Evolutionary conservation across 371 early-diverging fungal species (phyloP).

Genomic region (Circinella minor): DNA sequence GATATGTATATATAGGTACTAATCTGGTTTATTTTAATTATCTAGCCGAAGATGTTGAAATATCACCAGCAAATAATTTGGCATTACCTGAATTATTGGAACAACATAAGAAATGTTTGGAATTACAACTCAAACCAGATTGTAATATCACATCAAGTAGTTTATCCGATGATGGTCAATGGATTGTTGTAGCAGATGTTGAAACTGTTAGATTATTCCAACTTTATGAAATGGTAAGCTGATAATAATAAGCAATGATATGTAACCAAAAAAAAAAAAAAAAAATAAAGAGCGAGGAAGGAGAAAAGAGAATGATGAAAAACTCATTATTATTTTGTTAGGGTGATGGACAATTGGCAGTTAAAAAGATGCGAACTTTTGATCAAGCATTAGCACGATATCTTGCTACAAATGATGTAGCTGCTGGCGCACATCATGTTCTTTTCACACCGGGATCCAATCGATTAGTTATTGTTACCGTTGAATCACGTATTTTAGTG

Average conservation of each 20-base stretch:
- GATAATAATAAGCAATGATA: too few relatives aligned
- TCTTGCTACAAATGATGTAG: constrained; percentile 32
- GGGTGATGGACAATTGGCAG: constrained; percentile 42
- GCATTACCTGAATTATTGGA: constrained; percentile 43
- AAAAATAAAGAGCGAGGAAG: neutral
- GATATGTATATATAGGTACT: neutral
- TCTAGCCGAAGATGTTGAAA: constrained; percentile 23
- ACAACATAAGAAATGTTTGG: constrained; percentile 66
- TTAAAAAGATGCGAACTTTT: constrained; percentile 58
- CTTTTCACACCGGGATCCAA: constrained; percentile 74
- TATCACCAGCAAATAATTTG: neutral
- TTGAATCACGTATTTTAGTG: constrained; percentile 66
- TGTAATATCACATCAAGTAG: constrained; percentile 73
- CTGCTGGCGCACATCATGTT: constrained; percentile 63
- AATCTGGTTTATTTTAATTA: neutral
- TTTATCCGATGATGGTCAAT: constrained; percentile 82
- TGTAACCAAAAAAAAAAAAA: neutral
- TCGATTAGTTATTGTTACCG: constrained; percentile 66
- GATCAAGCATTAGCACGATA: constrained; percentile 43
- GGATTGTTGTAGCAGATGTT: constrained; percentile 86
- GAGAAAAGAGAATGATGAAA: constrained; percentile 5
- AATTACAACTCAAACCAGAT: constrained; percentile 65
- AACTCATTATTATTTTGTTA: constrained; percentile 24
- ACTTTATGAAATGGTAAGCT: constrained; percentile 56
- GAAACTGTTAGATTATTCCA: constrained; percentile 75